Conservation (phyloP, 768 basidiomycete genomes). For the Naganishia friedmannii region DNA sequence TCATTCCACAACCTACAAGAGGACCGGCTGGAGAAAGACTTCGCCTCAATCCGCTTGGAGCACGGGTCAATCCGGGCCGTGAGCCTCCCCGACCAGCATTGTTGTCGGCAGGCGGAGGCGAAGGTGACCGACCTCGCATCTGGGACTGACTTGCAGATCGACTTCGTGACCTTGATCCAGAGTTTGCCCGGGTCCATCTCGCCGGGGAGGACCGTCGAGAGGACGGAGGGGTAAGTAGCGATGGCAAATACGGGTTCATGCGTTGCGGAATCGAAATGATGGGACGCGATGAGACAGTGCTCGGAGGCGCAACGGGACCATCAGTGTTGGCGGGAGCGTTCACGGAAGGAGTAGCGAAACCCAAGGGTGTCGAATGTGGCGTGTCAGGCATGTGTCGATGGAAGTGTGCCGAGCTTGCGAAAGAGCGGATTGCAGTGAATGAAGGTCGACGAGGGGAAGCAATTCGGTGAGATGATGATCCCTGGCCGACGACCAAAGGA, state of each 20-base stretch:
- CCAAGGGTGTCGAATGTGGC: slow-evolving; percentile 4
- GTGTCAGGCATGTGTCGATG: slow-evolving; percentile 5
- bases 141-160: slow-evolving; percentile 13
- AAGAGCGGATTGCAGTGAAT: neutral
- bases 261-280: slow-evolving; percentile 16
- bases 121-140: slow-evolving; percentile 5
- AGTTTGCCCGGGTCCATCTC: slow-evolving; percentile 14
- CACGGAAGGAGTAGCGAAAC: neutral
- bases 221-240: slow-evolving; percentile 42
- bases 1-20: neutral
- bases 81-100: neutral
- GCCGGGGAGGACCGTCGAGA: slow-evolving; percentile 37
- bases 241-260: slow-evolving; percentile 33
- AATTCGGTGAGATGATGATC: neutral
- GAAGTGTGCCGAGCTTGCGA: neutral
- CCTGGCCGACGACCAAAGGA: neutral
- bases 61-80: neutral
- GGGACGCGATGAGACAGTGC: slow-evolving; percentile 8
- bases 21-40: slow-evolving; percentile 4
- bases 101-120: neutral
- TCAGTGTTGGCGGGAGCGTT: neutral
- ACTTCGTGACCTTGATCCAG: slow-evolving; percentile 13
- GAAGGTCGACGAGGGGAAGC: slow-evolving; percentile 9
- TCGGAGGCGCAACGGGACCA: slow-evolving; percentile 8
- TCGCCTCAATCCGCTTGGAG: slow-evolving; percentile 15